A percentile compares a stretch with the other conserved stretches of the same genome.
phyloP scores from a whole-genome alignment of 768 basidiomycete species.

The Psilocybe cyanescens region DNA sequence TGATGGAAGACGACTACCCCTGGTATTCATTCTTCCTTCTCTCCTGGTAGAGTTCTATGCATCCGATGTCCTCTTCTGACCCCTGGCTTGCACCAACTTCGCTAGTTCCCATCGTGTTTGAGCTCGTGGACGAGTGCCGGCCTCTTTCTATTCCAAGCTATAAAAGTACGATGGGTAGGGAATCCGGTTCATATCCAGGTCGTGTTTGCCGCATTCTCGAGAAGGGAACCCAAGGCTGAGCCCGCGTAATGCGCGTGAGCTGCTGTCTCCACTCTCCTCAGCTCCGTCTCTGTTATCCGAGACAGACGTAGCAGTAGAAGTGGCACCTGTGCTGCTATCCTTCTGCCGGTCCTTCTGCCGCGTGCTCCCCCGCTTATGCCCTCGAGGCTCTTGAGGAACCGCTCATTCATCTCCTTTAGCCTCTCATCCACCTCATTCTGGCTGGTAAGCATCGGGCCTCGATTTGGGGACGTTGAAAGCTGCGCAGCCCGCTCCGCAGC shows the following conservation, averaged over 20 bases:
- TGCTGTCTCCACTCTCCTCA: neutral
- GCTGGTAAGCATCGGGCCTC: constrained; percentile 64
- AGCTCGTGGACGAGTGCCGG: constrained; percentile 24
- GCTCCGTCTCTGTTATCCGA: neutral
- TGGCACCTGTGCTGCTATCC: constrained; percentile 1
- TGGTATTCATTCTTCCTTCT: constrained; percentile 17
- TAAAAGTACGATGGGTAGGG: constrained; percentile 9
- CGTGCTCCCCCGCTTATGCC: constrained; percentile 46
- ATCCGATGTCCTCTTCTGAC: constrained; percentile 59
- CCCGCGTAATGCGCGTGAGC: neutral
- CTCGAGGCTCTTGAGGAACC: constrained; percentile 66
- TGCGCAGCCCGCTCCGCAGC: constrained; percentile 7
- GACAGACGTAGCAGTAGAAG: neutral
- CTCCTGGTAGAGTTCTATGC: constrained; percentile 45
- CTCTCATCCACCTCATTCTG: constrained; percentile 69
- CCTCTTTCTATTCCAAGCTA: constrained; percentile 23
- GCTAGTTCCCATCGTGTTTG: constrained; percentile 27
- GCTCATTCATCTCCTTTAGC: constrained; percentile 67
- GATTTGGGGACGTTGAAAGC: constrained; percentile 25
- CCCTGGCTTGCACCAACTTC: constrained; percentile 35
- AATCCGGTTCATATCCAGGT: neutral
- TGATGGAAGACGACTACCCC: constrained; percentile 1
- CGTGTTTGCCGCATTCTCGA: neutral
- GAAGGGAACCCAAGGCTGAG: constrained; percentile 4
- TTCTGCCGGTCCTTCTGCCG: constrained; percentile 24